Conservation (phyloP, 371 early-diverging fungal genomes). For the Syncephalastrum contaminatum region DNA sequence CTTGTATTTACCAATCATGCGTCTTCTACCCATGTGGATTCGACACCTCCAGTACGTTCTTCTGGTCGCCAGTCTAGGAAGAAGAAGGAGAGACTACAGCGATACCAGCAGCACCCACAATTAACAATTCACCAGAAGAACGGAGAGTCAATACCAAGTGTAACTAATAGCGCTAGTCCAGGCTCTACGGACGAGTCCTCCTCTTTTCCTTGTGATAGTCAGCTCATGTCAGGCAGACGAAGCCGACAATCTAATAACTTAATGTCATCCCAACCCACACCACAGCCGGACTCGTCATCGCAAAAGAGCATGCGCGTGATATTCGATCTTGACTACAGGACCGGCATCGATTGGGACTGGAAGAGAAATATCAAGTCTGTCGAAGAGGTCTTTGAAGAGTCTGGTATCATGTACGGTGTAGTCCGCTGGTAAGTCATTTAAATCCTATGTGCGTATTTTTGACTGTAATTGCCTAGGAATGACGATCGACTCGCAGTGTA, state of each 20-base stretch:
- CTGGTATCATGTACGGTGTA: slow-evolving; percentile 9
- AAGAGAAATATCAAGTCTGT: neutral
- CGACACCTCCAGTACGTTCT: too few relatives aligned
- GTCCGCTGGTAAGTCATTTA: slow-evolving; percentile 10
- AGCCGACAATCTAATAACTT: too few relatives aligned
- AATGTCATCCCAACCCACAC: too few relatives aligned
- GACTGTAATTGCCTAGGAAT: slow-evolving; percentile 1
- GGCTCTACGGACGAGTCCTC: neutral
- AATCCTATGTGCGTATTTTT: neutral
- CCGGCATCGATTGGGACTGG: slow-evolving; percentile 9
- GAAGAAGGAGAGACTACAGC: too few relatives aligned
- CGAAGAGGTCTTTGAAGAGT: slow-evolving; percentile 6
- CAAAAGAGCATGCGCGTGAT: neutral
- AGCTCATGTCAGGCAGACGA: too few relatives aligned
- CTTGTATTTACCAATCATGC: too few relatives aligned
- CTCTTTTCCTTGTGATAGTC: neutral
- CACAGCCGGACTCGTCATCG: neutral
- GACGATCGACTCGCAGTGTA: slow-evolving; percentile 11
- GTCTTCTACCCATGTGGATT: too few relatives aligned
- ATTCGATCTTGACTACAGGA: slow-evolving; percentile 11
- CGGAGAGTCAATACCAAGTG: too few relatives aligned
- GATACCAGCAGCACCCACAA: too few relatives aligned
- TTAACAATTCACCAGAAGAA: too few relatives aligned
- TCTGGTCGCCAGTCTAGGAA: too few relatives aligned
- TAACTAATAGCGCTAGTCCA: too few relatives aligned